Evolutionary conservation across 495 filamentous ascomycete genomes (phyloP).

Genomic region (Podospora australis): DNA sequence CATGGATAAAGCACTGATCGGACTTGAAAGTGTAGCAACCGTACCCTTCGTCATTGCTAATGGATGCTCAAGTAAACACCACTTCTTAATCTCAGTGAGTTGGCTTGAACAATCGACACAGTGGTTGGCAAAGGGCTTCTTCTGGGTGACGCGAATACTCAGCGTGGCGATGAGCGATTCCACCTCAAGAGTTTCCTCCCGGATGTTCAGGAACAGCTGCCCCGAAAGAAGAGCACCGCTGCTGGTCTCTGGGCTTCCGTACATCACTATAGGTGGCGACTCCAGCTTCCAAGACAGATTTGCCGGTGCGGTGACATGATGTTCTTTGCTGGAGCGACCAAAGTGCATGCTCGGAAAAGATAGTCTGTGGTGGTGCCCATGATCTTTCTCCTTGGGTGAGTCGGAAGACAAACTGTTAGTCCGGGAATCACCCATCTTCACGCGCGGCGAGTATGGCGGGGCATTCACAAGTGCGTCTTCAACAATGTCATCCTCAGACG

Average conservation of each 20-base stretch:
- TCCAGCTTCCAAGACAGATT: constrained; percentile 74
- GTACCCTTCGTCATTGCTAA: constrained; percentile 55
- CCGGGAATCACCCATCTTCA: constrained; percentile 27
- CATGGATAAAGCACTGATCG: too few relatives aligned
- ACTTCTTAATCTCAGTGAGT: constrained; percentile 64
- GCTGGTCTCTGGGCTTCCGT: constrained; percentile 65
- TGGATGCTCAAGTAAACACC: constrained; percentile 68
- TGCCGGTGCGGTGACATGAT: constrained; percentile 34
- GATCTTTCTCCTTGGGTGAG: constrained; percentile 26
- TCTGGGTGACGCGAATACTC: constrained; percentile 58
- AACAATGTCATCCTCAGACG: constrained; percentile 28
- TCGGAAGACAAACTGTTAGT: constrained; percentile 23
- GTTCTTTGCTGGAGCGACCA: constrained; percentile 41
- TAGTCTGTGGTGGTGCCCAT: constrained; percentile 38
- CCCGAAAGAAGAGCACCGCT: constrained; percentile 85
- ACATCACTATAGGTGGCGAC: constrained; percentile 82
- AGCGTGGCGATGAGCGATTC: constrained; percentile 65
- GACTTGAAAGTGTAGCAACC: constrained; percentile 6
- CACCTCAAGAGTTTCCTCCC: constrained; percentile 57
- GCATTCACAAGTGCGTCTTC: constrained; percentile 12
- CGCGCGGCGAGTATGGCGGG: constrained; percentile 10
- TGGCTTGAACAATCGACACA: constrained; percentile 70
- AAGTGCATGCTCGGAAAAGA: constrained; percentile 43
- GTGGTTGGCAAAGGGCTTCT: constrained; percentile 68
- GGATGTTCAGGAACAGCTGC: constrained; percentile 66